Base-by-base conservation (phyloP, 1,284 basidiomycete genomes). In the Cystobasidiaceae sp. region DNA sequence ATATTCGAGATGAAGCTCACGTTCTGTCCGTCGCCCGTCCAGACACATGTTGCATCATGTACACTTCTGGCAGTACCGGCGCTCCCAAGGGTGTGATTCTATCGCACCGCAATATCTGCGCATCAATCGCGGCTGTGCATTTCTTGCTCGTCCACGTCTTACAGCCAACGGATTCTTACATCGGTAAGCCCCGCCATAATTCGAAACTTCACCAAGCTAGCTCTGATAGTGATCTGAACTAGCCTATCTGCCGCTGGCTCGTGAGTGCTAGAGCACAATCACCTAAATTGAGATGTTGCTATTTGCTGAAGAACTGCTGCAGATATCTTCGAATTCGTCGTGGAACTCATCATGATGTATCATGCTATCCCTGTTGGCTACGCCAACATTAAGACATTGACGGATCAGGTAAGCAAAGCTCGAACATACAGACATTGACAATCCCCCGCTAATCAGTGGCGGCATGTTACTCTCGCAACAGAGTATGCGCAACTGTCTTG, bases 51-150 rank as follows among this genome's bases (percentile, higher is more conserved):
- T 90, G 91, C 75, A 93, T 96, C 79, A 97, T 97, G 93, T 97
- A 97, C 81, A 97, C 93, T 23, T 87, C 85, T 68, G 91, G 93
- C n/a, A 88, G 86, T 63, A 94, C 92, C 0, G 93, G 93, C 27
- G 80, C 88, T 7, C 93, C 93, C 49, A 97, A 97, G 80, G 93
- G 93, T 71, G 93, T 96, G 67, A 82, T 89, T 63, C 85, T 98
- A 71, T 88, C 86, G 1, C 93, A 97, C 77, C 78, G 81, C 49
- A 97, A 97, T 79, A 84, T 97, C 68, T 80, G 93, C 56, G 86
- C 93, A 2, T 86, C 89, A 72, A 81, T 96, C 63, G 92, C 86
- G 7, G 88, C 87, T 28, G 83, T 96, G 19, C 83, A 84, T 77
- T 79, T 78, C 28, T 81, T 96, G 2, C 81, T 96, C 2, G 87